Conservation (phyloP, 805 yeast species). For the Clavispora vitiphila region DNA sequence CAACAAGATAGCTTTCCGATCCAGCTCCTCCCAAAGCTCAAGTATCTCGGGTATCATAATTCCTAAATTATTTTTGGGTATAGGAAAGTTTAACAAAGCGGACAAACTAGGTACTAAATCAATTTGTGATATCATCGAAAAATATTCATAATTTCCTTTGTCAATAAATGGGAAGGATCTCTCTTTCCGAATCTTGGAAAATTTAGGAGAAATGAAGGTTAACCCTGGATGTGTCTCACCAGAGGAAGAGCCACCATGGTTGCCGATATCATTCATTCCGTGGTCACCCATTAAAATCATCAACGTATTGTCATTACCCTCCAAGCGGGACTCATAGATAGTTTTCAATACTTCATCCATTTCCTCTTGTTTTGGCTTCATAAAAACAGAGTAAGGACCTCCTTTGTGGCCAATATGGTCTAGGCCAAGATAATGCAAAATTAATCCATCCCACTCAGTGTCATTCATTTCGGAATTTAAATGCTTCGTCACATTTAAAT, state of each 20-base stretch:
- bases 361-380: conserved; percentile 79
- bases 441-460: conserved; percentile 72
- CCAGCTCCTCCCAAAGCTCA: conserved; percentile 40
- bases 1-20: conserved; percentile 31
- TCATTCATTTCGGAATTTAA: conserved; percentile 51
- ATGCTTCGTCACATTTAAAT: conserved; percentile 87
- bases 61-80: conserved; percentile 75
- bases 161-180: conserved; percentile 33
- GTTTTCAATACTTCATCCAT: conserved; percentile 67
- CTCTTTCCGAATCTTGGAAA: conserved; percentile 24
- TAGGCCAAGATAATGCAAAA: conserved; percentile 86
- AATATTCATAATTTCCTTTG: conserved; percentile 48
- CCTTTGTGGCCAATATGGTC: conserved; percentile 99
- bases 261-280: conserved; percentile 94
- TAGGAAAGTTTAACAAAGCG: conserved; percentile 54
- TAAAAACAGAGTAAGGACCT: conserved; percentile 76
- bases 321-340: conserved; percentile 35
- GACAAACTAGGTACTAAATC: conserved; percentile 72
- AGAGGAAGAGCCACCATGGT: conserved; percentile 91
- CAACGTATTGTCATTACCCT: conserved; percentile 42
- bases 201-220: conserved; percentile 60
- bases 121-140: conserved; percentile 53
- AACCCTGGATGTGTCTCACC: conserved; percentile 92
- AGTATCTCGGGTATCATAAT: conserved; percentile 57
- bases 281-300: conserved; percentile 86